Conservation (phyloP, 2,329 filamentous ascomycete species). For the Diplodia scrobiculata region DNA sequence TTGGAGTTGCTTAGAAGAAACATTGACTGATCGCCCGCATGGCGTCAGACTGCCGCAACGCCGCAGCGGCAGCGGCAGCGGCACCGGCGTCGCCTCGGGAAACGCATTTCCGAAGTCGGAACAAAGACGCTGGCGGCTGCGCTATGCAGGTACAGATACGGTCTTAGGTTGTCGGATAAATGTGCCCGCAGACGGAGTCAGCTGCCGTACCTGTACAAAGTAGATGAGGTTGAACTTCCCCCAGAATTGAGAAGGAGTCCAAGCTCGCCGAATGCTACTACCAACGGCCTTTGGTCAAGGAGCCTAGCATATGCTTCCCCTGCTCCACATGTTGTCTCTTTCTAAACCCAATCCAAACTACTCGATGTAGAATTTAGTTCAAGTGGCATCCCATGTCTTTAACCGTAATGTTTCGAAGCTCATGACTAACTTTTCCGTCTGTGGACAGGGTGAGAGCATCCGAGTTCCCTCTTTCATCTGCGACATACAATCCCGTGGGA, state of each 20-base stretch:
- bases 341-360: background rate
- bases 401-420: no score
- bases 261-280: background rate
- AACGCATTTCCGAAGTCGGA: conserved; percentile 18
- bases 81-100: conserved; percentile 5
- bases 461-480: no score
- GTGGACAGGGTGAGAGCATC: no score
- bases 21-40: conserved; percentile 14
- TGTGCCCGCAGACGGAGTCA: background rate
- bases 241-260: background rate
- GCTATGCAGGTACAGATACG: conserved; percentile 6
- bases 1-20: conserved; percentile 8
- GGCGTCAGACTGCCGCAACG: conserved; percentile 22
- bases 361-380: background rate
- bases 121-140: background rate
- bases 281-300: background rate
- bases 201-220: background rate
- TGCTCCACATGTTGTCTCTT: background rate
- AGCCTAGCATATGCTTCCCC: background rate
- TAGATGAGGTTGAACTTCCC: background rate
- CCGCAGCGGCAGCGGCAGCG: background rate
- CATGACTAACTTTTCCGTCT: no score
- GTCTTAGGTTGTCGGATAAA: background rate
- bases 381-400: background rate
- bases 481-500: no score